These are phyloP conservation scores for Juglanconis sp. DNA, from an alignment of 2,329 filamentous ascomycete species.

Conservation along the genomic window DNA sequence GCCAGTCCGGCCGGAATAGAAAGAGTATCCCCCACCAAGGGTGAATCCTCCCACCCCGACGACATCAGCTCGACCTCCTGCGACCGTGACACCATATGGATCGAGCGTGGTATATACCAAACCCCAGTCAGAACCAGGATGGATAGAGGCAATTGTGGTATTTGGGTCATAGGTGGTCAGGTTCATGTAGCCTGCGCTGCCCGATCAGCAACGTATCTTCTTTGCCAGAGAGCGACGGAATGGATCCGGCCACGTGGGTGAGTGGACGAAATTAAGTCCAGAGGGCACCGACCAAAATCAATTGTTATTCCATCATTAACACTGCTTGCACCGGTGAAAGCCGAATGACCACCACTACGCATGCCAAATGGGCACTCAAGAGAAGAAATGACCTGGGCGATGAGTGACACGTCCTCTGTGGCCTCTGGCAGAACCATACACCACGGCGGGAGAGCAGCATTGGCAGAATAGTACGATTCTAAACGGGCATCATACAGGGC, in stretches of 20 bases:
- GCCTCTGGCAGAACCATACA: background rate
- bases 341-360: slow-evolving; percentile 26
- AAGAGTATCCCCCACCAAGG: slow-evolving; percentile 27
- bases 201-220: background rate
- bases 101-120: slow-evolving; percentile 24
- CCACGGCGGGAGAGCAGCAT: background rate
- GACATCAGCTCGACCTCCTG: slow-evolving; percentile 23
- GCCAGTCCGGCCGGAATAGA: slow-evolving; percentile 31
- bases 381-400: background rate
- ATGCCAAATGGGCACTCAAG: slow-evolving; percentile 13
- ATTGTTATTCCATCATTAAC: slow-evolving; percentile 25
- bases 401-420: background rate
- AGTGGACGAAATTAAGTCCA: no score
- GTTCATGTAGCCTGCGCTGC: slow-evolving; percentile 26
- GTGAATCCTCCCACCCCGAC: slow-evolving; percentile 25
- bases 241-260: no score
- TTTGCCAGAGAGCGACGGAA: background rate
- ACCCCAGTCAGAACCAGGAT: slow-evolving; percentile 27
- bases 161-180: slow-evolving; percentile 27
- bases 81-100: slow-evolving; percentile 17
- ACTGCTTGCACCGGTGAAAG: slow-evolving; percentile 23
- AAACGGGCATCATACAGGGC: slow-evolving; percentile 2
- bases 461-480: background rate
- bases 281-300: slow-evolving; percentile 21
- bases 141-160: slow-evolving; percentile 28